phyloP scores from a whole-genome alignment of 2,329 filamentous ascomycete genomes.

The Scedosporium boydii region DNA sequence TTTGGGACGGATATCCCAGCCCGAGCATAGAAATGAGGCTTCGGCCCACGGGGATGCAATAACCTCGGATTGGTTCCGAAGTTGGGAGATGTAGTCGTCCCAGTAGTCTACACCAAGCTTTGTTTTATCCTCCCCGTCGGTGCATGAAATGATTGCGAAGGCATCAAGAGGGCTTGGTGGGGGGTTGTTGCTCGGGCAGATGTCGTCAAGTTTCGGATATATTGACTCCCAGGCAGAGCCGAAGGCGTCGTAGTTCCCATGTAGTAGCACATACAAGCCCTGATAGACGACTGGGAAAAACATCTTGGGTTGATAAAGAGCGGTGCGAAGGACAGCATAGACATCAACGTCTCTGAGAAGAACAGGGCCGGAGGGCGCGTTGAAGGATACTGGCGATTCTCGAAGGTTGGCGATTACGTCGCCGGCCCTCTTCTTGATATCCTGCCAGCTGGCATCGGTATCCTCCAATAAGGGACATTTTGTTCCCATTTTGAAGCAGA shows the following conservation, averaged over 20 bases:
- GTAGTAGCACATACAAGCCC: slow-evolving; percentile 2
- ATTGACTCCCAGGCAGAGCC: slow-evolving; percentile 13
- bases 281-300: slow-evolving; percentile 6
- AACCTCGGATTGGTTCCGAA: slow-evolving; percentile 18
- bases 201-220: slow-evolving; percentile 6
- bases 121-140: slow-evolving; percentile 17
- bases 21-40: slow-evolving; percentile 28
- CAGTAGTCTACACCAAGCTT: slow-evolving; percentile 16
- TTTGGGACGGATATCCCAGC: slow-evolving; percentile 25
- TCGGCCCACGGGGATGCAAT: slow-evolving; percentile 24
- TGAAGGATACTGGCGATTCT: slow-evolving; percentile 14
- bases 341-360: slow-evolving; percentile 23
- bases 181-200: neutral
- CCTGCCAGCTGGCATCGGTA: slow-evolving; percentile 3
- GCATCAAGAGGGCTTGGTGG: slow-evolving; percentile 9
- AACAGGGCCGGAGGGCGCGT: slow-evolving; percentile 12
- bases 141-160: slow-evolving; percentile 11
- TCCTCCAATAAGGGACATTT: slow-evolving; percentile 4
- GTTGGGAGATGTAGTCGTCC: slow-evolving; percentile 17
- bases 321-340: slow-evolving; percentile 14
- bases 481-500: slow-evolving; percentile 22
- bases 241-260: neutral
- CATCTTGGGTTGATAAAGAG: slow-evolving; percentile 21
- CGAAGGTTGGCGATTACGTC: slow-evolving; percentile 19
- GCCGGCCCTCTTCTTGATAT: slow-evolving; percentile 16